These are phyloP conservation scores for Auricularia heimuer DNA, from an alignment of 768 basidiomycete species.

Conservation along the genomic window DNA sequence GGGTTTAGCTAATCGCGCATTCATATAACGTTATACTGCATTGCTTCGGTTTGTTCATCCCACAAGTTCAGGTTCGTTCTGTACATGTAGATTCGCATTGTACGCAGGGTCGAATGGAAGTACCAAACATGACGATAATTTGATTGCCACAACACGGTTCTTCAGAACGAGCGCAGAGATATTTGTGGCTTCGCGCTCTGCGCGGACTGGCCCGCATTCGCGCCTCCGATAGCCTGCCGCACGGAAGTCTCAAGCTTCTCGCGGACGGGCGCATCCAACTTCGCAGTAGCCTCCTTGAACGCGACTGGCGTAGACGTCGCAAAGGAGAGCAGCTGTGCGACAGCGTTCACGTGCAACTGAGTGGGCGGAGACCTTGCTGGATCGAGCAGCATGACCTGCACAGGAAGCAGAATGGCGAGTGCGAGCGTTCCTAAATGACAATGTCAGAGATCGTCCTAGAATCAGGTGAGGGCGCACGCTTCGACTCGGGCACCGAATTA, in stretches of 20 bases:
- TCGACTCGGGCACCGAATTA: conserved; percentile 41
- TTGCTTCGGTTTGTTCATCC: neutral
- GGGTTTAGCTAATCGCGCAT: no score
- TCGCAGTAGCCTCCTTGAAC: conserved; percentile 78
- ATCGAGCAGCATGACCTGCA: conserved; percentile 59
- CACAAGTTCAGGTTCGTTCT: neutral
- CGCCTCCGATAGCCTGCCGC: conserved; percentile 57
- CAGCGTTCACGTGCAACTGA: conserved; percentile 44
- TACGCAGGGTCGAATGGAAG: neutral
- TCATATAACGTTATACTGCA: neutral
- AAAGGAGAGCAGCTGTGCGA: conserved; percentile 59
- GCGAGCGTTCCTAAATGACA: conserved; percentile 46
- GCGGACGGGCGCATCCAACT: conserved; percentile 46
- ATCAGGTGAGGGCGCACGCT: conserved; percentile 40
- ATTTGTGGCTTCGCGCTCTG: conserved; percentile 62
- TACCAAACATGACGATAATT: neutral
- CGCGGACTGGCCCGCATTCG: conserved; percentile 17
- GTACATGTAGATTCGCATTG: neutral
- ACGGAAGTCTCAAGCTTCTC: conserved; percentile 69
- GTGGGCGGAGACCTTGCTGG: conserved; percentile 34
- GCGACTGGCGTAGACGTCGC: conserved; percentile 60
- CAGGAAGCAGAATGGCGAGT: conserved; percentile 66
- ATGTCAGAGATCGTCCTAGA: conserved; percentile 5
- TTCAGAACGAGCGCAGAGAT: conserved; percentile 60
- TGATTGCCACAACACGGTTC: neutral